Evolutionary conservation across 2,329 filamentous ascomycete species (phyloP), one percentile per base, ranked within the genome.

Genomic region (Xylaria sp.): DNA sequence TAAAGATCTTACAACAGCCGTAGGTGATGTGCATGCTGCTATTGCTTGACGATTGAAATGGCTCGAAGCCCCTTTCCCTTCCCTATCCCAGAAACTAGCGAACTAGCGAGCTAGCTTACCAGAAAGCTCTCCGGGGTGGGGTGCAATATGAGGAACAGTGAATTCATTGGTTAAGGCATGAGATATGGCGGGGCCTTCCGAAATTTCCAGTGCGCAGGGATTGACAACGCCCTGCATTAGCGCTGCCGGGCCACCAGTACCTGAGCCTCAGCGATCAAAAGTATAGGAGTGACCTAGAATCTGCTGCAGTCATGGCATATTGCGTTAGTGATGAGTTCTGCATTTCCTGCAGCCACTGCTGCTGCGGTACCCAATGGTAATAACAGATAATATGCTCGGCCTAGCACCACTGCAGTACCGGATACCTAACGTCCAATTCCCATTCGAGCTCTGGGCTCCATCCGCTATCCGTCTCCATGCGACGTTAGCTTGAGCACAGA

Each of bases 131-230:
- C 63, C 23, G 48, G 9, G 26, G 51, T 68, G 62, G 63, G 62
- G 49, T 60, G 48, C 42, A 70, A 70, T 70, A 63, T 70, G 56
- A 59, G 59, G 48, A 51, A 33, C 38, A 46, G 40, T 10, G 17
- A 6, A 11, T 23, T 59, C 51, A 75, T 74, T 76, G 72, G 75
- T 28, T 26, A 44, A n/a, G 23, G 48, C 11, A 3, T 63, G 60
- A 66, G 67, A 70, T 70, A 44, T 33, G 49, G 65, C 72, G 72
- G 75, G 57, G 59, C 69, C 38, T 57, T 56, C 61, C 68, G 65
- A 74, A 77, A 76, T 76, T 75, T 77, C 67, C 71, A 65, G 63
- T 36, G 60, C 64, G 57, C 73, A 63, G 65, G 74, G 74, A 58
- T 70, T 40, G 26, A 40, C 68, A 42, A 17, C 54, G 66, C 64